Conservation (phyloP, 2,329 filamentous ascomycete species). For the Penicillium sp. region DNA sequence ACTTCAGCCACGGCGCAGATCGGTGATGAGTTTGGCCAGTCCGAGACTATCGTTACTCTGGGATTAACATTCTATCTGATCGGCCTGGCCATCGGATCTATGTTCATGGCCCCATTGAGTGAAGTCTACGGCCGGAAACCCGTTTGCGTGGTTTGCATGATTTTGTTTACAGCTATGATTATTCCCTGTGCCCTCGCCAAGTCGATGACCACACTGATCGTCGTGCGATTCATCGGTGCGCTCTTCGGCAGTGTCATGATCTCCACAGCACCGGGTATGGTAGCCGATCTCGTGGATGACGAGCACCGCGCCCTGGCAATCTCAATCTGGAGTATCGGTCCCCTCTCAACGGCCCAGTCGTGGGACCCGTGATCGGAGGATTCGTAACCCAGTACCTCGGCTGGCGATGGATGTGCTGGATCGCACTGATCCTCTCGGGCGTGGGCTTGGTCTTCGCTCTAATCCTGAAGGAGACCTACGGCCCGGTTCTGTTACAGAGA, state of each 20-base stretch:
- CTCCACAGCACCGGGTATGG: conserved; percentile 76
- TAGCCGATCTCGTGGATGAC: conserved; percentile 79
- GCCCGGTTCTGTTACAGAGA: conserved; percentile 66
- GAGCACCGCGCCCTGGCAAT: conserved; percentile 80
- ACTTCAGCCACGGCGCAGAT: conserved; percentile 70
- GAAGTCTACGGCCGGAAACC: conserved; percentile 48
- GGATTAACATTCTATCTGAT: conserved; percentile 77
- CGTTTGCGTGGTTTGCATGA: conserved; percentile 67
- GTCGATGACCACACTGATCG: conserved; percentile 66
- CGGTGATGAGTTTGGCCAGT: conserved; percentile 62
- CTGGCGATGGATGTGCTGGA: conserved; percentile 87
- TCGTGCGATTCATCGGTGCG: conserved; percentile 71
- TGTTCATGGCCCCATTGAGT: conserved; percentile 69
- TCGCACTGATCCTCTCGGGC: conserved; percentile 70
- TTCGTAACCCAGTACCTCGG: conserved; percentile 70
- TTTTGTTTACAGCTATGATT: conserved; percentile 65
- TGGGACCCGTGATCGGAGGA: conserved; percentile 74
- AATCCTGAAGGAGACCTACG: conserved; percentile 72
- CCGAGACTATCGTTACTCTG: conserved; percentile 64
- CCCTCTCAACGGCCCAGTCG: conserved; percentile 75
- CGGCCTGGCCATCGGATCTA: conserved; percentile 68
- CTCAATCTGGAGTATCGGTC: conserved; percentile 78
- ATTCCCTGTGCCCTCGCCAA: conserved; percentile 70
- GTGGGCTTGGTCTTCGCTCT: conserved; percentile 60
- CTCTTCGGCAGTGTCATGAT: conserved; percentile 78